Evolutionary conservation across 2,329 filamentous ascomycete species (phyloP), one percentile per base, ranked within the genome.

Genomic region (Aspergillus tubingensis): DNA sequence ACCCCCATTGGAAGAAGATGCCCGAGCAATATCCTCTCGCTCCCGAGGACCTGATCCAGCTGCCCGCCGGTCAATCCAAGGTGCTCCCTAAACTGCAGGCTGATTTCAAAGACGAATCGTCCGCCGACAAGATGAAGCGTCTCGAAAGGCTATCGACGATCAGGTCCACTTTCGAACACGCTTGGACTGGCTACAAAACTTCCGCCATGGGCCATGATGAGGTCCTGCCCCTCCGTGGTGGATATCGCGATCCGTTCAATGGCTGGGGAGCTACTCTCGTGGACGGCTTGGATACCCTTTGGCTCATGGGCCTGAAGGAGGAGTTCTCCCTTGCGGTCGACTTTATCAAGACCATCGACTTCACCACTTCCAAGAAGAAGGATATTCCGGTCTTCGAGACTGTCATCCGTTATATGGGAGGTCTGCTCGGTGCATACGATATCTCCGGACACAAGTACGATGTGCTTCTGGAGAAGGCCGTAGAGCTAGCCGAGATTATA

Each of bases 371-470:
- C 27, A 76, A 81, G 13, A 82, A 88, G 52, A 73, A 77, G 39
- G 85, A 90, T 51, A 95, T 97, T 49, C 92, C 92, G n/a, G 83
- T 96, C 7, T 97, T 97, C 68, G 93, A 97, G 77, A 96, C 92
- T 0, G 91, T 88, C 10, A 97, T 98, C 71, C 87, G 94, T 54
- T 96, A 97, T 69, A 82, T 98, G 4, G 94, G 94, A 32, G 94
- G 94, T 1, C 80, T 98, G 47, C 72, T 97, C 44, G 88, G 88
- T 41, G 93, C 93, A 6, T 97, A 94, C 73, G 94, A 98, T 77
- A 83, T 97, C 58, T 93, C 90, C 55, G 89, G 85, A 17, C 86
- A 85, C 6, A 81, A 82, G 63, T 89, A 96, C 69, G 77, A 83
- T 19, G 81, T 89, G 23, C 81, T 96, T 10, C 81, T 96, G 32